Evolutionary conservation across 2,329 filamentous ascomycete species (phyloP).

Genomic region (Penicillium sp.): DNA sequence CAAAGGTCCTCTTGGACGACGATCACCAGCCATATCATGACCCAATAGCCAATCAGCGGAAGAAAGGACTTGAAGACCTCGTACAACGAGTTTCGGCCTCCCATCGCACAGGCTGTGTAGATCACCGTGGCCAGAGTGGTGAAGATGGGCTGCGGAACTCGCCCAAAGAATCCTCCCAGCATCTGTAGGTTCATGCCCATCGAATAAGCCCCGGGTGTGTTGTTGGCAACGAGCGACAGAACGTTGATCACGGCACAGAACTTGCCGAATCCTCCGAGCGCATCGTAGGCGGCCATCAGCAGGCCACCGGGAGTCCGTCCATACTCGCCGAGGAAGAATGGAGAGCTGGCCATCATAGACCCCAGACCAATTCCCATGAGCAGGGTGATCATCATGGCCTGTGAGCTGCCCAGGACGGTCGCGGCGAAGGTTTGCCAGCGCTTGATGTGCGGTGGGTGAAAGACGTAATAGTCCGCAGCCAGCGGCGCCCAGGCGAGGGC

Average conservation of each 20-base stretch:
- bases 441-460: conserved; percentile 36
- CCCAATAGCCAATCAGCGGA: conserved; percentile 45
- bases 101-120: conserved; percentile 41
- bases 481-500: conserved; percentile 32
- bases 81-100: conserved; percentile 40
- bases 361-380: conserved; percentile 40
- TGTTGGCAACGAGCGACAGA: conserved; percentile 41
- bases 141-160: conserved; percentile 40
- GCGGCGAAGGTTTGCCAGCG: conserved; percentile 34
- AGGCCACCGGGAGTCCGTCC: conserved; percentile 31
- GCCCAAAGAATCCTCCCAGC: conserved; percentile 33
- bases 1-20: conserved; percentile 38
- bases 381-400: conserved; percentile 31
- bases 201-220: conserved; percentile 41
- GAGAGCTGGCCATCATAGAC: conserved; percentile 32
- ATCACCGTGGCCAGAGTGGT: conserved; percentile 38
- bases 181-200: conserved; percentile 43
- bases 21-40: conserved; percentile 39
- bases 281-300: conserved; percentile 34
- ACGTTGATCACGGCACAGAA: conserved; percentile 41
- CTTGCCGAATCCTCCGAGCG: conserved; percentile 38
- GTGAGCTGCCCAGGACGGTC: conserved; percentile 32
- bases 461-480: conserved; percentile 41
- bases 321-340: conserved; percentile 14
- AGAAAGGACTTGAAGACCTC: conserved; percentile 43